Conservation (phyloP, 257 asterid genomes). For the Lavandula angustifolia region DNA sequence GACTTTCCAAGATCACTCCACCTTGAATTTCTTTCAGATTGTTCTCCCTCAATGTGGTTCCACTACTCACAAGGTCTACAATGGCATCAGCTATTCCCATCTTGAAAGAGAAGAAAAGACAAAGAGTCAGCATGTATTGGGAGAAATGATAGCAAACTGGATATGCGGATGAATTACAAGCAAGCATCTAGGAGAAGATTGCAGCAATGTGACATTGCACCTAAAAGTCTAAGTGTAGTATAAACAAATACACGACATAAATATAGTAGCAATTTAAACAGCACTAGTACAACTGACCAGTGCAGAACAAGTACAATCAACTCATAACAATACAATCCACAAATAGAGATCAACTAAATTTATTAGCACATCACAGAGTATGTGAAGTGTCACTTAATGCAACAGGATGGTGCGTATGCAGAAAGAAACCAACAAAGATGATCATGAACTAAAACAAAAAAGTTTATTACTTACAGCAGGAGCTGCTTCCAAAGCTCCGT, state of each 20-base stretch:
- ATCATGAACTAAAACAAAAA: slow-evolving; percentile 3
- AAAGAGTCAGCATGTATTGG: slow-evolving; percentile 23
- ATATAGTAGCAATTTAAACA: neutral
- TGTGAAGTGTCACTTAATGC: neutral
- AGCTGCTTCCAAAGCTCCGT: slow-evolving; percentile 99
- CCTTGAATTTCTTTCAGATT: slow-evolving; percentile 93
- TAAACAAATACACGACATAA: slow-evolving; percentile 1
- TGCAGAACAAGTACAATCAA: slow-evolving; percentile 10
- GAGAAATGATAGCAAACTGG: slow-evolving; percentile 6
- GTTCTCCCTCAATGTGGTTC: slow-evolving; percentile 90
- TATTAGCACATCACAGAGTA: slow-evolving; percentile 3
- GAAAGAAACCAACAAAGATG: slow-evolving; percentile 5
- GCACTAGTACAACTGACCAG: neutral
- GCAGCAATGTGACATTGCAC: slow-evolving; percentile 23
- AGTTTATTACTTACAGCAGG: slow-evolving; percentile 66
- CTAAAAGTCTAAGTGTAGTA: neutral
- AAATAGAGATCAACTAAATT: slow-evolving; percentile 16
- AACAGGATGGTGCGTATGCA: neutral
- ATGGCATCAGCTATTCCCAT: slow-evolving; percentile 99
- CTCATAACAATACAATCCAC: slow-evolving; percentile 6
- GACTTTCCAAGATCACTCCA: slow-evolving; percentile 90
- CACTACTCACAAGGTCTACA: slow-evolving; percentile 98
- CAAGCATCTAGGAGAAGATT: slow-evolving; percentile 4
- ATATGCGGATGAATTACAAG: slow-evolving; percentile 9
- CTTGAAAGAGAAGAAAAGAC: slow-evolving; percentile 39